A percentile compares a stretch with the other conserved stretches of the same genome.
These are phyloP conservation scores for Asclepias syriaca DNA, from an alignment of 257 asterid genomes.

Conservation along the genomic window DNA sequence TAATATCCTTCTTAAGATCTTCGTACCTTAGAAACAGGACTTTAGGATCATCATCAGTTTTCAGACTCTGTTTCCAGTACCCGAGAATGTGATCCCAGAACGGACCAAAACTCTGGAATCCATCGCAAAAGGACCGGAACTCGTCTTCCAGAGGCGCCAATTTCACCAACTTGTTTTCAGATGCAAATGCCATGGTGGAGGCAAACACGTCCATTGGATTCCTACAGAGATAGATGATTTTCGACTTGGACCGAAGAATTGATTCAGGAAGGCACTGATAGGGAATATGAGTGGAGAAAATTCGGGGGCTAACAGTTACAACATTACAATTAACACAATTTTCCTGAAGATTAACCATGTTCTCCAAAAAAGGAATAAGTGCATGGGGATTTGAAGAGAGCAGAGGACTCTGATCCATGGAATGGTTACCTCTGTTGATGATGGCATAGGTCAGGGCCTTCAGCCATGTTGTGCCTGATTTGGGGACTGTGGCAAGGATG, in stretches of 20 bases:
- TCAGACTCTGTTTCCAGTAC: conserved; percentile 36
- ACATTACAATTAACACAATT: conserved; percentile 4
- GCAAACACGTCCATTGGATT: conserved; percentile 46
- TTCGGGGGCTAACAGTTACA: conserved; percentile 26
- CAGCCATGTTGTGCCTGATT: conserved; percentile 62
- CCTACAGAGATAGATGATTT: conserved; percentile 38
- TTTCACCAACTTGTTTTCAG: conserved; percentile 13
- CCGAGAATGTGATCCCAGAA: conserved; percentile 63
- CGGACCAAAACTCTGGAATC: conserved; percentile 40
- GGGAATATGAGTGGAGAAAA: conserved; percentile 45
- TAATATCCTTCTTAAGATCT: conserved; percentile 35
- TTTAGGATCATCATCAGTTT: conserved; percentile 29
- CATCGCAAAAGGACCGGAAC: conserved; percentile 31
- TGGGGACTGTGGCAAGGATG: conserved; percentile 41
- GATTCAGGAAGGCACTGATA: conserved; percentile 27
- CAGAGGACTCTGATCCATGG: conserved; percentile 25
- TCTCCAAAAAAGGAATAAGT: conserved; percentile 47
- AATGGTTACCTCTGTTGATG: conserved; percentile 19
- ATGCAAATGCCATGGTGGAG: conserved; percentile 32
- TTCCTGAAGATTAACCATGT: not conserved
- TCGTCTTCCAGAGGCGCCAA: conserved; percentile 20
- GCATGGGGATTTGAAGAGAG: conserved; percentile 46
- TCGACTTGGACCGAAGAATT: conserved; percentile 21
- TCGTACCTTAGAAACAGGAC: conserved; percentile 49
- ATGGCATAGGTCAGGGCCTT: conserved; percentile 42